phyloP scores from a whole-genome alignment of 352 stramenopile species.

The Elongisporangium prolatum region DNA sequence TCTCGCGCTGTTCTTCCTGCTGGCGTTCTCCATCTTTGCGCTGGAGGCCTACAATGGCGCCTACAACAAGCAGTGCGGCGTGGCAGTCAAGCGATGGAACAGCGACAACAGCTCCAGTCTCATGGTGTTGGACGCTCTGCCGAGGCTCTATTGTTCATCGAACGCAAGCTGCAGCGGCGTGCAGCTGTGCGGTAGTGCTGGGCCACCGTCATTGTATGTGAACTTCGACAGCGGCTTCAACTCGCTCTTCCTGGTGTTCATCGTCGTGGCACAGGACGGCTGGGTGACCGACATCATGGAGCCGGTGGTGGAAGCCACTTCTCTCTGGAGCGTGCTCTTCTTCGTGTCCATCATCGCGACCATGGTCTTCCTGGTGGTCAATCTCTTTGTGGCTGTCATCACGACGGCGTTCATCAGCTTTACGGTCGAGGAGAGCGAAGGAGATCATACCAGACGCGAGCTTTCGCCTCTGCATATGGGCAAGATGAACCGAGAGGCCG shows the following conservation, averaged over 20 bases:
- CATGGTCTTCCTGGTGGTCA: slow-evolving; percentile 82
- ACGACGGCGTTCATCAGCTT: slow-evolving; percentile 85
- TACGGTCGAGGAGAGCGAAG: slow-evolving; percentile 37
- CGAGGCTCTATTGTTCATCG: slow-evolving; percentile 42
- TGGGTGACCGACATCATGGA: slow-evolving; percentile 81
- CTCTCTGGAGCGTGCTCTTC: slow-evolving; percentile 46
- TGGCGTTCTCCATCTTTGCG: slow-evolving; percentile 76
- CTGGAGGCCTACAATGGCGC: slow-evolving; percentile 58
- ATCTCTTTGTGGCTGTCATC: slow-evolving; percentile 80
- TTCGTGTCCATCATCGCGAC: slow-evolving; percentile 68
- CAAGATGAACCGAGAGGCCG: slow-evolving; percentile 48
- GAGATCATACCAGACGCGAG: slow-evolving; percentile 24
- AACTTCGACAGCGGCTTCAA: slow-evolving; percentile 75
- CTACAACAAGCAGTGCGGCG: slow-evolving; percentile 49
- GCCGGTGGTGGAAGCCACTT: slow-evolving; percentile 61
- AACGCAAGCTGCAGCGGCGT: slow-evolving; percentile 34
- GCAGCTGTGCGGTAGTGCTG: slow-evolving; percentile 28
- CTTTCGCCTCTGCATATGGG: slow-evolving; percentile 26
- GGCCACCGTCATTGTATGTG: slow-evolving; percentile 38
- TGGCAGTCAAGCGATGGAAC: not conserved
- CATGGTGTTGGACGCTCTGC: slow-evolving; percentile 23
- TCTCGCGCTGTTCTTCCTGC: slow-evolving; percentile 66
- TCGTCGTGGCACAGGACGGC: slow-evolving; percentile 73
- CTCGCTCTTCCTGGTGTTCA: slow-evolving; percentile 71
- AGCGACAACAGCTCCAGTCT: not conserved